Percentiles rank a stretch among this genome's conserved stretches.
Conservation (phyloP, 768 basidiomycete genomes). For the Rhizopogon salebrosus region DNA sequence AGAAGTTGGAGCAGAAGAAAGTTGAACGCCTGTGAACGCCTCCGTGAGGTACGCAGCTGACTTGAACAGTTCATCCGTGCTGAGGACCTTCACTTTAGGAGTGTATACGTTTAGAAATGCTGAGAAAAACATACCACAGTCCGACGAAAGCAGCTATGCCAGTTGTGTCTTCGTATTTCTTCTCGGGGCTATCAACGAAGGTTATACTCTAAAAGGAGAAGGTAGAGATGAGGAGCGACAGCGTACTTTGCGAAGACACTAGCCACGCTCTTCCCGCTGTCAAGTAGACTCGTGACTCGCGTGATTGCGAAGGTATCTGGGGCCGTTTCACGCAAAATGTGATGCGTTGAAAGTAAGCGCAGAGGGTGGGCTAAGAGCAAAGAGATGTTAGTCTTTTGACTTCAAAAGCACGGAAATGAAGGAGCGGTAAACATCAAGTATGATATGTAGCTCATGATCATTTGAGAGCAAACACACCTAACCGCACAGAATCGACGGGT, state of each 20-base stretch:
- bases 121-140: slow-evolving; percentile 43
- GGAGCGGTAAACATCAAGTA: not conserved
- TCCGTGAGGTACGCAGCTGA: slow-evolving; percentile 73
- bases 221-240: not conserved
- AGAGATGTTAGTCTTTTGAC: not conserved
- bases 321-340: slow-evolving; percentile 62
- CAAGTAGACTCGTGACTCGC: slow-evolving; percentile 62
- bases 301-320: slow-evolving; percentile 73
- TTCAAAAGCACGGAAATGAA: not conserved
- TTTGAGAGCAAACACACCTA: not conserved
- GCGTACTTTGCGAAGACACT: slow-evolving; percentile 46
- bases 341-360: slow-evolving; percentile 57
- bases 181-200: not conserved
- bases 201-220: not conserved
- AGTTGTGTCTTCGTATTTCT: slow-evolving; percentile 61
- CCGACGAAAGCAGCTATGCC: slow-evolving; percentile 51
- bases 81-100: slow-evolving; percentile 17
- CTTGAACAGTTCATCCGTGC: slow-evolving; percentile 75
- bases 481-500: not conserved
- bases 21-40: slow-evolving; percentile 37
- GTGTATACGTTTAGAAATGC: not conserved
- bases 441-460: not conserved
- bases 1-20: slow-evolving; percentile 3
- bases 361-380: not conserved
- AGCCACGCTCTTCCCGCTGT: slow-evolving; percentile 55